Conservation (phyloP, 352 stramenopile genomes). For the Pythium coloratum region DNA sequence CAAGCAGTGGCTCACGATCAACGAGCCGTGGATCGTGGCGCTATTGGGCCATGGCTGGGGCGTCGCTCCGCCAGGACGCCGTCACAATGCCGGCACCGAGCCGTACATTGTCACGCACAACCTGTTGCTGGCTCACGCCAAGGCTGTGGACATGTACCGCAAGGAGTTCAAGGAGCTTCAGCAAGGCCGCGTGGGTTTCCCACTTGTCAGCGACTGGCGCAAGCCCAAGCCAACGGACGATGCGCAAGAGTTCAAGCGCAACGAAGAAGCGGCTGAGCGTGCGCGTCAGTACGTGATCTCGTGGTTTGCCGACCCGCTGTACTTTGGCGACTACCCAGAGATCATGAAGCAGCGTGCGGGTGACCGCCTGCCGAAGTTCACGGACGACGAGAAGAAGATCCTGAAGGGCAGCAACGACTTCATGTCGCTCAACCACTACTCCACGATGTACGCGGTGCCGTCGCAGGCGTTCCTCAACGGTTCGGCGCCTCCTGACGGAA, state of each 20-base stretch:
- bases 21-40: constrained; percentile 86
- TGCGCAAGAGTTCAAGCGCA: constrained; percentile 48
- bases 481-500: constrained; percentile 2
- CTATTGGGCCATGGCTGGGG: constrained; percentile 52
- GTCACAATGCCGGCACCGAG: constrained; percentile 29
- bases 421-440: constrained; percentile 51
- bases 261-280: constrained; percentile 66
- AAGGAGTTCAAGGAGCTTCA: constrained; percentile 34
- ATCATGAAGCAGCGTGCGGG: constrained; percentile 83
- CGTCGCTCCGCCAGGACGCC: constrained; percentile 65
- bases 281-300: constrained; percentile 86
- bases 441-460: background rate
- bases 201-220: constrained; percentile 88
- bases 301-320: constrained; percentile 92
- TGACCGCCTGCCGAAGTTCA: background rate
- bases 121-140: constrained; percentile 86
- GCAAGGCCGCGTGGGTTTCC: constrained; percentile 90
- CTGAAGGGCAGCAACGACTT: constrained; percentile 3
- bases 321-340: constrained; percentile 90
- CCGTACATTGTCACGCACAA: constrained; percentile 74
- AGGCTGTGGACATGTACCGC: constrained; percentile 79
- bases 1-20: constrained; percentile 93
- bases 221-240: constrained; percentile 63
- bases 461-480: constrained; percentile 3
- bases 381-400: constrained; percentile 1